A percentile compares a stretch with the other conserved stretches of the same genome.
phyloP scores from a whole-genome alignment of 106 monocot genomes.

The Allium cepa region DNA sequence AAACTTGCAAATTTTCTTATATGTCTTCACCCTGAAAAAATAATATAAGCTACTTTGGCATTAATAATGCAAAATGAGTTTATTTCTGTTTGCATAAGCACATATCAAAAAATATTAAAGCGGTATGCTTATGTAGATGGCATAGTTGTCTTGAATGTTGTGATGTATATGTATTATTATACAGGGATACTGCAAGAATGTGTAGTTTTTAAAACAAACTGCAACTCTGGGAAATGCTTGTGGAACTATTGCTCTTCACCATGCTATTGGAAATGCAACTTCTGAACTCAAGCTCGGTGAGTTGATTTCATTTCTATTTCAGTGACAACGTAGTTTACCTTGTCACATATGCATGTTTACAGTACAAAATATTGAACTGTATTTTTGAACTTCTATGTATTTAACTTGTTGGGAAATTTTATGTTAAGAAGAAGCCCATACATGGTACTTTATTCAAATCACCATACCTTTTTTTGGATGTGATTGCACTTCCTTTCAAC shows the following conservation, averaged over 20 bases:
- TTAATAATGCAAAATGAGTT: too few relatives aligned
- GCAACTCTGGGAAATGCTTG: constrained; percentile 10
- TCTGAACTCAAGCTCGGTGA: constrained; percentile 7
- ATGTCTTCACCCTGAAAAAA: too few relatives aligned
- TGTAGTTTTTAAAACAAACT: constrained; percentile 5
- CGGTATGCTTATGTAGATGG: too few relatives aligned
- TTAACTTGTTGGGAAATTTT: background rate
- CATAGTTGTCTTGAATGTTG: too few relatives aligned
- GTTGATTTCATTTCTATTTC: background rate
- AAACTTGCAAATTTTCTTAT: too few relatives aligned
- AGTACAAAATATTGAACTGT: background rate
- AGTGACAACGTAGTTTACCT: background rate
- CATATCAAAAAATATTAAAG: too few relatives aligned
- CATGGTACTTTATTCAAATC: background rate
- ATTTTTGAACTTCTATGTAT: background rate
- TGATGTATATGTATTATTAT: background rate
- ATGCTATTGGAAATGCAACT: constrained; percentile 10
- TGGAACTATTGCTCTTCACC: constrained; percentile 7
- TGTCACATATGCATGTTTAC: background rate
- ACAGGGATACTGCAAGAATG: background rate
- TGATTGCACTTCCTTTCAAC: constrained; percentile 29
- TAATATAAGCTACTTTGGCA: too few relatives aligned
- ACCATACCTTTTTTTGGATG: background rate
- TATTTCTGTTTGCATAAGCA: too few relatives aligned
- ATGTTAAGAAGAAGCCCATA: background rate